Percentiles rank a stretch among this genome's conserved stretches.
phyloP scores from a whole-genome alignment of 345 rosid species.

The Eucalyptus polyanthemos region DNA sequence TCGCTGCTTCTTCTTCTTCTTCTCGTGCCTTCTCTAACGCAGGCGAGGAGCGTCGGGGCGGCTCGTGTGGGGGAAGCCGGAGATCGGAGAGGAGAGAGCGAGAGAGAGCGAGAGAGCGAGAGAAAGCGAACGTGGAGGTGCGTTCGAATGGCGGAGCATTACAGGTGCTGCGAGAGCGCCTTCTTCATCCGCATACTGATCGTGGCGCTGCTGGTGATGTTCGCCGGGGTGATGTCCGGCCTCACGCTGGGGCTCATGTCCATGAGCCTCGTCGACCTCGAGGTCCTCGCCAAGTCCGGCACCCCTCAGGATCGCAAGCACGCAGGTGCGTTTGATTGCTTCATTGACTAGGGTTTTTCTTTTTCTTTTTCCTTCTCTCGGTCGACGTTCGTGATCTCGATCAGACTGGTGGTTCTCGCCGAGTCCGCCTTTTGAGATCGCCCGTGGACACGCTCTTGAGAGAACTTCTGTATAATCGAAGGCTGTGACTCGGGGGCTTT shows the following conservation, averaged over 20 bases:
- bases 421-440: neutral
- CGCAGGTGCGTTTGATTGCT: slow-evolving; percentile 38
- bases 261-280: slow-evolving; percentile 94
- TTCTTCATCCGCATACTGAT: slow-evolving; percentile 60
- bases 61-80: neutral
- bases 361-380: accelerated
- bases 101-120: neutral
- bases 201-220: slow-evolving; percentile 45
- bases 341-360: neutral
- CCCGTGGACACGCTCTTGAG: neutral
- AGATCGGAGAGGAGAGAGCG: neutral
- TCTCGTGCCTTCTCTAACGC: neutral
- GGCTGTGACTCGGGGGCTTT: neutral
- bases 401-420: neutral
- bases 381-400: neutral
- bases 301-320: slow-evolving; percentile 61
- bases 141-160: slow-evolving; percentile 50
- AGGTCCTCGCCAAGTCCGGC: slow-evolving; percentile 91
- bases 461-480: neutral
- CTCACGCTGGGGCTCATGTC: slow-evolving; percentile 98
- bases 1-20: neutral
- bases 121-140: too few relatives aligned
- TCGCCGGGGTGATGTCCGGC: slow-evolving; percentile 98
- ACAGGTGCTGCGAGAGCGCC: slow-evolving; percentile 35
- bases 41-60: neutral